These are phyloP conservation scores for Fusarium sp. DNA, from an alignment of 2,329 filamentous ascomycete species.

Conservation along the genomic window DNA sequence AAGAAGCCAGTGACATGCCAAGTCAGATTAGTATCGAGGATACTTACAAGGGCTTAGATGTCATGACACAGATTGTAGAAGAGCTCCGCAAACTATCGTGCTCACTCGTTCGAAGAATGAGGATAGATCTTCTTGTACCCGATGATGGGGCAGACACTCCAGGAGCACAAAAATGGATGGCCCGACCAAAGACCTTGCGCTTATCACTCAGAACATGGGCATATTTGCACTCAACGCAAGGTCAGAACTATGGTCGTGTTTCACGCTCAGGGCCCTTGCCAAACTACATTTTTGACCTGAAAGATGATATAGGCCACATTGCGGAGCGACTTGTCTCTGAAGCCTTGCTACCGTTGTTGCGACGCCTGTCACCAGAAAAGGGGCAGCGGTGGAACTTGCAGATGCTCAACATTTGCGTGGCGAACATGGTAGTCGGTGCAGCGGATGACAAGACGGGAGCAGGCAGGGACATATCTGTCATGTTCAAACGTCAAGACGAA, in stretches of 20 bases:
- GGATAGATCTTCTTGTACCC: conserved; percentile 75
- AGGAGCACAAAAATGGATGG: conserved; percentile 73
- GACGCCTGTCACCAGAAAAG: conserved; percentile 77
- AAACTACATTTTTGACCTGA: conserved; percentile 76
- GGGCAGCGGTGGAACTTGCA: conserved; percentile 80
- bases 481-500: conserved; percentile 83
- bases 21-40: conserved; percentile 96
- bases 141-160: conserved; percentile 56
- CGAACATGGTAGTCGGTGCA: conserved; percentile 79
- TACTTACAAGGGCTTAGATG: conserved; percentile 81
- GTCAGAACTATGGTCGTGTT: conserved; percentile 74
- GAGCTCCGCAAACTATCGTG: conserved; percentile 77
- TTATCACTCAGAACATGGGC: conserved; percentile 78
- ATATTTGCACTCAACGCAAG: conserved; percentile 57
- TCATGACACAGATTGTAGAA: conserved; percentile 71
- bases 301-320: conserved; percentile 68
- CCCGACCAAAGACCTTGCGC: conserved; percentile 83
- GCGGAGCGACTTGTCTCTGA: conserved; percentile 79
- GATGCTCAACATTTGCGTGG: conserved; percentile 87
- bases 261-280: conserved; percentile 83
- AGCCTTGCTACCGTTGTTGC: conserved; percentile 77
- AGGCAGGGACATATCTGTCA: conserved; percentile 83
- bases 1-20: conserved; percentile 77
- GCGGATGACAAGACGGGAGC: conserved; percentile 63
- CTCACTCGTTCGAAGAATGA: conserved; percentile 83